Evolutionary conservation across 805 yeast species (phyloP).

Genomic region (Saccharomycopsis vini): DNA sequence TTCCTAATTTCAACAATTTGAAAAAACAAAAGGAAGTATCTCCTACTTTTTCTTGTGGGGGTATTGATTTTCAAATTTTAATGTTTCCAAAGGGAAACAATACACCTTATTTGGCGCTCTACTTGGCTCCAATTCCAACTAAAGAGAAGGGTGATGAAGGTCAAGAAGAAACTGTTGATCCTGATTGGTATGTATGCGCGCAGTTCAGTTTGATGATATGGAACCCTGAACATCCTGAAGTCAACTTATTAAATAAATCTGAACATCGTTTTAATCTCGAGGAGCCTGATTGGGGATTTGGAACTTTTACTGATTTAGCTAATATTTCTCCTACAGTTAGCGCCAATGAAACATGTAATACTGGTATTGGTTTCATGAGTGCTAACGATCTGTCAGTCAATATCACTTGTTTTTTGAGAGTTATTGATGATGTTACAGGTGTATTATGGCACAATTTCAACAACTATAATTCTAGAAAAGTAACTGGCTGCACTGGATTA

Average conservation of each 20-base stretch:
- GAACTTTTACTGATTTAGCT: conserved; percentile 56
- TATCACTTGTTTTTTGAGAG: conserved; percentile 67
- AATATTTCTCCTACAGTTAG: conserved; percentile 27
- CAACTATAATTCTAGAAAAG: conserved; percentile 78
- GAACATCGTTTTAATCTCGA: conserved; percentile 67
- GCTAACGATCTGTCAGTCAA: conserved; percentile 48
- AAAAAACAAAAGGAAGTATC: conserved; percentile 27
- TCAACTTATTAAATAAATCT: conserved; percentile 42
- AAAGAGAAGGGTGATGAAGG: conserved; percentile 24
- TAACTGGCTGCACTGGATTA: conserved; percentile 87
- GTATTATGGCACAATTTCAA: conserved; percentile 85
- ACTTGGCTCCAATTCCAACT: conserved; percentile 60
- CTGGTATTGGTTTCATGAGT: conserved; percentile 32
- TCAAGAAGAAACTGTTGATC: conserved; percentile 26
- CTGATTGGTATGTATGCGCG: conserved; percentile 82
- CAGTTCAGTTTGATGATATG: conserved; percentile 82
- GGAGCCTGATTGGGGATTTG: conserved; percentile 95
- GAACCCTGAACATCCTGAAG: conserved; percentile 61
- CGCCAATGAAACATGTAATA: conserved; percentile 20
- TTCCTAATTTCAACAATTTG: conserved; percentile 25
- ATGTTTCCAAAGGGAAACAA: conserved; percentile 73
- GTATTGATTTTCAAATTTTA: conserved; percentile 57
- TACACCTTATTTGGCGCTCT: conserved; percentile 54
- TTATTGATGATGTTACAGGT: conserved; percentile 85
- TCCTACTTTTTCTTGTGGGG: conserved; percentile 48